phyloP scores from a whole-genome alignment of 2,329 filamentous ascomycete genomes.

The Aurifilum marmelostoma region DNA sequence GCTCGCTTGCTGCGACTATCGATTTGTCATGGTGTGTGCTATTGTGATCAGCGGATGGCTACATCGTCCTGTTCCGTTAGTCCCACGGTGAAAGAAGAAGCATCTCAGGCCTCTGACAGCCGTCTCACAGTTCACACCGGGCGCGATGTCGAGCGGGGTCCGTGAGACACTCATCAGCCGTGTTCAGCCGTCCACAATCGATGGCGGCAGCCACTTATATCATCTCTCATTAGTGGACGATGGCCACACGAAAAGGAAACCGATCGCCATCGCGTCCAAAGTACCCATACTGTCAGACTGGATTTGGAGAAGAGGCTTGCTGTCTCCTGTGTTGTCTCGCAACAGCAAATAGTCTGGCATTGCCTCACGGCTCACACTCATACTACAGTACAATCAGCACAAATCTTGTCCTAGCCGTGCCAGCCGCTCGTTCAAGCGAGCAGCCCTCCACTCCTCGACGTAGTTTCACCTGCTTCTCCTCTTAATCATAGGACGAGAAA shows the following conservation, averaged over 20 bases:
- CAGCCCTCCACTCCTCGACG: background rate
- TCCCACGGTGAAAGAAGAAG: background rate
- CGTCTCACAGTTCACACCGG: background rate
- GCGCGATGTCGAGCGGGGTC: background rate
- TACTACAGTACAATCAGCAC: background rate
- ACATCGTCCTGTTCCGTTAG: background rate
- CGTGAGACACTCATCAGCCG: constrained; percentile 15
- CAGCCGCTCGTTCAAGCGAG: background rate
- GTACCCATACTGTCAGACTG: background rate
- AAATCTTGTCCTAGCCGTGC: background rate
- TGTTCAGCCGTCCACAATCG: background rate
- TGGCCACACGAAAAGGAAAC: no score
- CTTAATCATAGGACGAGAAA: background rate
- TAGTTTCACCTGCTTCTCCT: background rate
- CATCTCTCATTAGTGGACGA: background rate
- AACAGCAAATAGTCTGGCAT: background rate
- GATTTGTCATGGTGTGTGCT: background rate
- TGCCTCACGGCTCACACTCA: background rate
- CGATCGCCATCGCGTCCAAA: background rate
- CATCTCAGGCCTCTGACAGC: background rate
- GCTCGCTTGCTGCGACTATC: background rate
- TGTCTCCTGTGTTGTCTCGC: background rate
- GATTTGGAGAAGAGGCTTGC: background rate
- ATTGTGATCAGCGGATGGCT: background rate
- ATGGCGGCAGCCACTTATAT: background rate